phyloP scores from a whole-genome alignment of 129 eudicot species.

The Chrysanthemum lavandulifolium region DNA sequence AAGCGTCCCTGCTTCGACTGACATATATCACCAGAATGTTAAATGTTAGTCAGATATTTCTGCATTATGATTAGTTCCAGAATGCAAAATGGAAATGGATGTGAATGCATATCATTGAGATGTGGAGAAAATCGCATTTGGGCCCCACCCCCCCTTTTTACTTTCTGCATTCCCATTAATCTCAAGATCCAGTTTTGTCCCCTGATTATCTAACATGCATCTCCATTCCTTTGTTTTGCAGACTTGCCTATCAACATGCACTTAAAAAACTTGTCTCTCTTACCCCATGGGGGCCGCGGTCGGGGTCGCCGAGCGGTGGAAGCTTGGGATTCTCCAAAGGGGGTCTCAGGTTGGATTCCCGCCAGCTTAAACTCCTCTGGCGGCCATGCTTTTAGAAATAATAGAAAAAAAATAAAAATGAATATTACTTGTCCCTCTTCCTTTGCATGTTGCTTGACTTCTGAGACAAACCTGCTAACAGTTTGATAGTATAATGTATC shows the following conservation, averaged over 20 bases:
- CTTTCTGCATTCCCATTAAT: slow-evolving; percentile 1
- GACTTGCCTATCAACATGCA: neutral
- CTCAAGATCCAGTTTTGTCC: slow-evolving; percentile 4
- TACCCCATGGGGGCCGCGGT: neutral
- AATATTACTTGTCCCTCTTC: neutral
- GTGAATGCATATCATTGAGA: neutral
- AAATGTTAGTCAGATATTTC: neutral
- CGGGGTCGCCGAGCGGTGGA: no score
- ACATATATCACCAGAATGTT: neutral
- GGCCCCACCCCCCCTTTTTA: neutral
- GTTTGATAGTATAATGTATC: neutral
- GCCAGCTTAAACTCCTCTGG: no score
- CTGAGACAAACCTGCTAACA: neutral
- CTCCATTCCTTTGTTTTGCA: neutral
- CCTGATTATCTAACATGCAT: slow-evolving; percentile 4
- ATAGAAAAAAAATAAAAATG: no score
- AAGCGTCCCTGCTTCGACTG: neutral
- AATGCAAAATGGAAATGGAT: neutral
- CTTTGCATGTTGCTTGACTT: slow-evolving; percentile 9
- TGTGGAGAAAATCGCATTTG: neutral
- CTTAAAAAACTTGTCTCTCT: neutral
- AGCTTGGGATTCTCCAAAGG: no score
- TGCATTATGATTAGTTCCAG: slow-evolving; percentile 8
- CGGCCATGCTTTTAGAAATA: no score
- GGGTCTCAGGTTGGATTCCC: no score